These are phyloP conservation scores for Diaporthe sp. DNA, from an alignment of 2,329 filamentous ascomycete species.

Conservation along the genomic window DNA sequence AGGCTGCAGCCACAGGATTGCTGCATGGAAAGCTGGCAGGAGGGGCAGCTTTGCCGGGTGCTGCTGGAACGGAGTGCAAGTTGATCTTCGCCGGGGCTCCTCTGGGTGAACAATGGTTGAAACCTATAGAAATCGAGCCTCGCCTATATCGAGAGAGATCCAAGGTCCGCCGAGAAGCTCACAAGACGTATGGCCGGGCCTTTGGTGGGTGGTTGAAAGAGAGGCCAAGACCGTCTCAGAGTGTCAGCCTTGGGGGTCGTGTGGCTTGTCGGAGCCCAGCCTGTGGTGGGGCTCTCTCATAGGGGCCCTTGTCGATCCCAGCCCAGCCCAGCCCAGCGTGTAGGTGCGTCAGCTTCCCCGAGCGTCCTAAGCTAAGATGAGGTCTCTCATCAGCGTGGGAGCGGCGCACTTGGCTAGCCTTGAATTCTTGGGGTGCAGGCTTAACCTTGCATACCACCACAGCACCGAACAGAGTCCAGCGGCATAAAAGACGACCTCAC, in stretches of 20 bases:
- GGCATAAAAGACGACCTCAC: not conserved
- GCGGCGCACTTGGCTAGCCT: conserved; percentile 5
- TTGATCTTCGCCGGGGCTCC: conserved; percentile 3
- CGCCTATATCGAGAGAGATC: not conserved
- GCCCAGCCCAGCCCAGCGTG: not conserved
- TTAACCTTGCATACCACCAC: conserved; percentile 12
- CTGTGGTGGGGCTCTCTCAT: conserved; percentile 25
- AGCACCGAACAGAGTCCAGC: not conserved
- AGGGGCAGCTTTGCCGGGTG: conserved; percentile 30
- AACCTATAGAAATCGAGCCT: not conserved
- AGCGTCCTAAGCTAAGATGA: not conserved
- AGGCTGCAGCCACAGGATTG: conserved; percentile 42
- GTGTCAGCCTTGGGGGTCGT: conserved; percentile 41
- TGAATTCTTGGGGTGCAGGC: not conserved
- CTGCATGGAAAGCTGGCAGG: conserved; percentile 47
- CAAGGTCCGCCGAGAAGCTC: conserved; percentile 16
- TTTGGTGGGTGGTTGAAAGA: conserved; percentile 28
- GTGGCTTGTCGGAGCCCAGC: conserved; percentile 37
- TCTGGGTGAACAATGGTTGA: not conserved
- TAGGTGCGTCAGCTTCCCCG: conserved; percentile 30
- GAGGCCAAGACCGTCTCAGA: conserved; percentile 34
- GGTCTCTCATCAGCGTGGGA: not conserved
- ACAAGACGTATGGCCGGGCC: conserved; percentile 11
- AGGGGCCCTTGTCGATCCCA: conserved; percentile 28
- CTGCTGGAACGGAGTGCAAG: conserved; percentile 1